phyloP scores from a whole-genome alignment of 2,329 filamentous ascomycete species.

The Fusarium begoniae region DNA sequence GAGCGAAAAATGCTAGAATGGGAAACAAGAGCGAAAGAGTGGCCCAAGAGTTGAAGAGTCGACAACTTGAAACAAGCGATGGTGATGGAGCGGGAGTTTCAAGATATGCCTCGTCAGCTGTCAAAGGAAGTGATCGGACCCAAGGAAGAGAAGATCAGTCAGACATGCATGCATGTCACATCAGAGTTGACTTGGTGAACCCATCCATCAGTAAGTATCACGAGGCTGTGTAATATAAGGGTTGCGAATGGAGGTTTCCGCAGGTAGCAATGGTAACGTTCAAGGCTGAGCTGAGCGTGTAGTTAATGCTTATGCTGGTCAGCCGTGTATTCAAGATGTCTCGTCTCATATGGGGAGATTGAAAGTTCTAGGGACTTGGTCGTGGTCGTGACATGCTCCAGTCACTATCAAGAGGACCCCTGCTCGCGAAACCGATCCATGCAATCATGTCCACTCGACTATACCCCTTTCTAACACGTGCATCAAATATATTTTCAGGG shows the following conservation, averaged over 20 bases:
- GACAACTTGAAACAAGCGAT: slow-evolving; percentile 22
- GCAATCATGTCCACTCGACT: slow-evolving; percentile 20
- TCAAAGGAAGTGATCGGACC: slow-evolving; percentile 24
- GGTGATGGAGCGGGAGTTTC: slow-evolving; percentile 28
- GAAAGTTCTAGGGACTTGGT: slow-evolving; percentile 37
- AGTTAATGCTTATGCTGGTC: neutral
- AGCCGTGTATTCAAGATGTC: neutral
- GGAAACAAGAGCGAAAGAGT: slow-evolving; percentile 9
- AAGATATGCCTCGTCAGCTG: slow-evolving; percentile 33
- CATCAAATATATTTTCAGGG: slow-evolving; percentile 31
- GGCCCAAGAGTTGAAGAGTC: neutral
- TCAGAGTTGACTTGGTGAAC: neutral
- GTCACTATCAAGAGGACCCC: slow-evolving; percentile 25
- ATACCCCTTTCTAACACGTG: slow-evolving; percentile 31
- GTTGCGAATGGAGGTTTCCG: neutral
- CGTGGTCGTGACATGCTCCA: slow-evolving; percentile 36
- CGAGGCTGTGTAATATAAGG: slow-evolving; percentile 1
- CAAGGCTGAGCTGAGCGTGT: slow-evolving; percentile 10
- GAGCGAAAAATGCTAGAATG: neutral
- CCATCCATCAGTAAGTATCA: neutral
- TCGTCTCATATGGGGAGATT: slow-evolving; percentile 25
- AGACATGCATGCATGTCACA: neutral
- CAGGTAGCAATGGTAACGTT: neutral
- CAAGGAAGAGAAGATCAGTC: neutral
- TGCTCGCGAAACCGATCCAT: slow-evolving; percentile 31